Evolutionary conservation across 495 filamentous ascomycete species (phyloP).

Genomic region (Podospora pseudocomata): DNA sequence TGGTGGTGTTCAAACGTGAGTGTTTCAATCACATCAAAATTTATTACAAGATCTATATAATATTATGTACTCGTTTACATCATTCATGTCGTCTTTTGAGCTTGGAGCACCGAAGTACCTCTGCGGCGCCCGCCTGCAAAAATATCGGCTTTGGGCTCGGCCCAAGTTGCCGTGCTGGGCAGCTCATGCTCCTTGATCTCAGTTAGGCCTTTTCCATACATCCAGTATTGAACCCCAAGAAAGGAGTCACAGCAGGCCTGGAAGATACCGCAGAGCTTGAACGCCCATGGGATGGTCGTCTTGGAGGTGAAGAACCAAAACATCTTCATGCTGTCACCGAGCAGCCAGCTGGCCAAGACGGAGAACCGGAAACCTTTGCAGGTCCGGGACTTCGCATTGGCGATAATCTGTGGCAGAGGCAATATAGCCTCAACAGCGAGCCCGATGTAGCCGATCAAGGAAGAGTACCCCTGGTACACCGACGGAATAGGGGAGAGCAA

Average conservation of each 20-base stretch:
- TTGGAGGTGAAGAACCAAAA: conserved; percentile 80
- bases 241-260: conserved; percentile 82
- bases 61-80: conserved; percentile 6
- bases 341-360: conserved; percentile 81
- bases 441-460: conserved; percentile 73
- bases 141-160: conserved; percentile 10
- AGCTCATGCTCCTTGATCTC: conserved; percentile 24
- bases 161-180: conserved; percentile 10
- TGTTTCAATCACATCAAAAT: background rate
- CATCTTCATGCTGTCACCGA: conserved; percentile 94
- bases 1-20: background rate
- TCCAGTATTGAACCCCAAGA: conserved; percentile 79
- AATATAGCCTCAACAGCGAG: conserved; percentile 85
- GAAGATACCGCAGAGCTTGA: conserved; percentile 89
- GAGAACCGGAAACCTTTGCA: conserved; percentile 88
- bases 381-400: conserved; percentile 71
- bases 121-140: conserved; percentile 31
- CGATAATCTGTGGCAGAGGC: conserved; percentile 81
- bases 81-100: conserved; percentile 34
- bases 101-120: conserved; percentile 31
- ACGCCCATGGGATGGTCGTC: conserved; percentile 74
- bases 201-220: conserved; percentile 62
- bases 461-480: conserved; percentile 63
- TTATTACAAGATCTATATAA: conserved; percentile 8
- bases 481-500: conserved; percentile 59